Base-by-base conservation (phyloP, 192 early-diverging fungal species). In the Rhizoclosmatium globosum region DNA sequence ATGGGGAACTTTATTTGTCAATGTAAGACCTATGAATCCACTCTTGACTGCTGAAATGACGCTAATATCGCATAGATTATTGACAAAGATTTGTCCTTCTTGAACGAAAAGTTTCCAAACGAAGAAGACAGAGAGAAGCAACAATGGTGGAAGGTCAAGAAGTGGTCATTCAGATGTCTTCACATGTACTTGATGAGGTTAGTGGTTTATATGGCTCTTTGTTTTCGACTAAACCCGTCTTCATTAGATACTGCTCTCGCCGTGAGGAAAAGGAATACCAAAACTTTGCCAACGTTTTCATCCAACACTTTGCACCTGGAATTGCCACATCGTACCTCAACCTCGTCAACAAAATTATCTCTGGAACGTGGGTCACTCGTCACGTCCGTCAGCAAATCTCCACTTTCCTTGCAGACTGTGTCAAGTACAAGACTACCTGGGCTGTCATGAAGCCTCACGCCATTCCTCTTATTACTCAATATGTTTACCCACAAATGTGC, bases 401-500 rank as follows among this genome's bases (percentile, higher is more conserved):
- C 68, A 88, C 91, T 58, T 96, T 96, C 83, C 88, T 95, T 67
- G 89, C 87, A 11, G 92, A 94, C 77, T 92, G 95, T 82, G 90
- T 98, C 71, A 95, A 94, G 77, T 91, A 93, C 39, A 96, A 95
- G 86, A 84, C 86, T 4, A 95, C 95, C 2, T 99, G 98, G 98
- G 89, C 91, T 76, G 88, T 96, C 76, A 83, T 98, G 69, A 95
- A 96, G 85, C 92, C 94, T 45, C 94, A 98, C 77, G 85, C 91
- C 21, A 91, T 92, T 72, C 88, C 89, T 3, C 85, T 99, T 47
- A 89, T 98, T 23, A 82, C 91, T n/a, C 91, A 95, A 57, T 98
- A 94, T 83, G 93, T 98, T 72, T 98, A 95, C 89, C 96, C 96
- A 76, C 92, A 94, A 66, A 81, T 99, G 60, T 97, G 94, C 88